Percentiles rank a stretch among this genome's conserved stretches.
Evolutionary conservation across 2,329 filamentous ascomycete species (phyloP).

Genomic region (Colletotrichum lupini): DNA sequence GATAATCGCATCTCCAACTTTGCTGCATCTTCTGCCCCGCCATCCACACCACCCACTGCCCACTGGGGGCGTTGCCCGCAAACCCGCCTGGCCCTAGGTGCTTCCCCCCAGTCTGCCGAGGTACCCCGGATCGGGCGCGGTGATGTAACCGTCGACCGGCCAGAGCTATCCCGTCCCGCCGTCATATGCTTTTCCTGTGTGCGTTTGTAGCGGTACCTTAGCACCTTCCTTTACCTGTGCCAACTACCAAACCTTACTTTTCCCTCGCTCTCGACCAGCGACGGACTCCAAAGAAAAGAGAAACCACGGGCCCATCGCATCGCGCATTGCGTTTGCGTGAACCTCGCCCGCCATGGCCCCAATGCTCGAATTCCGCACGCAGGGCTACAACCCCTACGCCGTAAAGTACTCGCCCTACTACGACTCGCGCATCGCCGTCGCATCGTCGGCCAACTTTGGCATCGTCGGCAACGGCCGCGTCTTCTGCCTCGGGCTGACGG

Average conservation of each 20-base stretch:
- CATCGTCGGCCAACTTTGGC: conserved; percentile 93
- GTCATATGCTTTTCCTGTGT: conserved; percentile 21
- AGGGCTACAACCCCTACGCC: conserved; percentile 94
- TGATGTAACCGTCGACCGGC: conserved; percentile 28
- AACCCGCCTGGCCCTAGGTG: background rate
- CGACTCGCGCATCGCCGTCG: conserved; percentile 92
- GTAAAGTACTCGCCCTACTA: conserved; percentile 99
- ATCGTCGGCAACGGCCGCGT: conserved; percentile 95
- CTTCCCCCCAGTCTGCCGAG: conserved; percentile 28
- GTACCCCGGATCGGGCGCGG: conserved; percentile 32
- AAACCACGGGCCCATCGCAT: conserved; percentile 2
- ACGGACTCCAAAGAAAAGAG: background rate
- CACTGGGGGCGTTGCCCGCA: background rate
- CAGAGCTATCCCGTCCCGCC: conserved; percentile 29
- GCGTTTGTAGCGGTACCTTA: background rate
- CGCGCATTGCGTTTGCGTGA: background rate
- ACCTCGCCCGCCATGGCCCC: conserved; percentile 48
- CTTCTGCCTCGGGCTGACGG: conserved; percentile 84
- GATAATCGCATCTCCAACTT: conserved; percentile 24
- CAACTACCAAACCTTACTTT: background rate
- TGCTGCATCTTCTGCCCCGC: conserved; percentile 4
- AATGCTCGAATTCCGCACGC: conserved; percentile 95
- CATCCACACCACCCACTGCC: background rate
- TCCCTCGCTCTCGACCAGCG: background rate
- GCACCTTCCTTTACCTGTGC: background rate